Percentiles rank a stretch among this genome's conserved stretches.
Conservation (phyloP, 257 asterid genomes). For the Craterostigma plantagineum region DNA sequence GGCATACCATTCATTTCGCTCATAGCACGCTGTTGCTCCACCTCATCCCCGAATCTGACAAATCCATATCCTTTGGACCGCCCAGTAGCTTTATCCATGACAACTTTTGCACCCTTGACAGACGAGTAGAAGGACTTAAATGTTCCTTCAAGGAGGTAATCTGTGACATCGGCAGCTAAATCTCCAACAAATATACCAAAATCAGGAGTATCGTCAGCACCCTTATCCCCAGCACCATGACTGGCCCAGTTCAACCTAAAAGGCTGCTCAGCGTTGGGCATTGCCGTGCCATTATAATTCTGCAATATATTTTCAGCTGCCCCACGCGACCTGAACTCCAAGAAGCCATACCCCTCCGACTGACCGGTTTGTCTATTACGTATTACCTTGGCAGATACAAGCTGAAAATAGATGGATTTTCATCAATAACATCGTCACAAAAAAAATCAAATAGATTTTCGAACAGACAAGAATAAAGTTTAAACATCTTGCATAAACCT, state of each 20-base stretch:
- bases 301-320: slow-evolving; percentile 73
- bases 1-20: slow-evolving; percentile 85
- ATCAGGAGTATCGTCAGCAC: slow-evolving; percentile 51
- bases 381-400: slow-evolving; percentile 58
- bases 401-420: slow-evolving; percentile 17
- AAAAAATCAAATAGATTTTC: too few species aligned
- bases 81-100: slow-evolving; percentile 70
- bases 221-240: slow-evolving; percentile 78
- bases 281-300: slow-evolving; percentile 42
- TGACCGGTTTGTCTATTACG: slow-evolving; percentile 67
- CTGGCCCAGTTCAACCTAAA: slow-evolving; percentile 94
- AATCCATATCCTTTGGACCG: slow-evolving; percentile 89
- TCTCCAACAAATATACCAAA: slow-evolving; percentile 82
- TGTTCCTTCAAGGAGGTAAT: slow-evolving; percentile 73
- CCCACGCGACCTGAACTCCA: slow-evolving; percentile 63
- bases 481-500: too few species aligned
- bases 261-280: slow-evolving; percentile 67
- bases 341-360: slow-evolving; percentile 85
- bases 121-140: slow-evolving; percentile 58
- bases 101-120: slow-evolving; percentile 79
- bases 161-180: slow-evolving; percentile 90
- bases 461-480: too few species aligned
- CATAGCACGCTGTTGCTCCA: slow-evolving; percentile 75
- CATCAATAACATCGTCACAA: neutral
- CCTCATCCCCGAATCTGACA: slow-evolving; percentile 71